These are phyloP conservation scores for Penicillium ucsense DNA, from an alignment of 495 filamentous ascomycete species.

Conservation along the genomic window DNA sequence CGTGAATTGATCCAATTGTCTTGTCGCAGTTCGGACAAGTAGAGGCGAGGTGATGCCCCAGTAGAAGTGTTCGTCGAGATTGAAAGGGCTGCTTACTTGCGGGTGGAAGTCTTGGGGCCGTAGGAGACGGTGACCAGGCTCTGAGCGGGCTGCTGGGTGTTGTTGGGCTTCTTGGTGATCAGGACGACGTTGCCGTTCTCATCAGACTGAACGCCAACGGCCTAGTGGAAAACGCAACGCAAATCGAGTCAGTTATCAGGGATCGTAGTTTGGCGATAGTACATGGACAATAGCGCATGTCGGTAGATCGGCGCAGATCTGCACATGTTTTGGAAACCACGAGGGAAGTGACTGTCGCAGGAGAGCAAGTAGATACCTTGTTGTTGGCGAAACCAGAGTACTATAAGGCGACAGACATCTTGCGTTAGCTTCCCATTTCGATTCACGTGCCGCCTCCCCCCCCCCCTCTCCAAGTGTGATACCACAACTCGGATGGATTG, in stretches of 20 bases:
- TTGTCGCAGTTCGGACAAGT: not conserved
- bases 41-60: not conserved
- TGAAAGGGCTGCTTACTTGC: slow-evolving; percentile 55
- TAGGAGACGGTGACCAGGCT: slow-evolving; percentile 54
- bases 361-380: slow-evolving; percentile 54
- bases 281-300: no score
- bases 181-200: slow-evolving; percentile 64
- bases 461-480: no score
- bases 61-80: not conserved
- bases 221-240: slow-evolving; percentile 38
- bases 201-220: slow-evolving; percentile 61
- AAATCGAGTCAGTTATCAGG: slow-evolving; percentile 1
- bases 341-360: not conserved
- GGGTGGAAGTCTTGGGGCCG: slow-evolving; percentile 54
- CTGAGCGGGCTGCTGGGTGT: slow-evolving; percentile 57
- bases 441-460: no score
- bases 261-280: no score
- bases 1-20: no score
- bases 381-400: slow-evolving; percentile 84
- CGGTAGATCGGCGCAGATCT: no score
- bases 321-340: no score
- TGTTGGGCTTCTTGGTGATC: slow-evolving; percentile 70
- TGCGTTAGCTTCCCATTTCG: not conserved
- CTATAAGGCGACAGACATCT: slow-evolving; percentile 30
- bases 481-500: no score